Evolutionary conservation across 2,329 filamentous ascomycete species (phyloP).

Genomic region (Blastomyces percursus): DNA sequence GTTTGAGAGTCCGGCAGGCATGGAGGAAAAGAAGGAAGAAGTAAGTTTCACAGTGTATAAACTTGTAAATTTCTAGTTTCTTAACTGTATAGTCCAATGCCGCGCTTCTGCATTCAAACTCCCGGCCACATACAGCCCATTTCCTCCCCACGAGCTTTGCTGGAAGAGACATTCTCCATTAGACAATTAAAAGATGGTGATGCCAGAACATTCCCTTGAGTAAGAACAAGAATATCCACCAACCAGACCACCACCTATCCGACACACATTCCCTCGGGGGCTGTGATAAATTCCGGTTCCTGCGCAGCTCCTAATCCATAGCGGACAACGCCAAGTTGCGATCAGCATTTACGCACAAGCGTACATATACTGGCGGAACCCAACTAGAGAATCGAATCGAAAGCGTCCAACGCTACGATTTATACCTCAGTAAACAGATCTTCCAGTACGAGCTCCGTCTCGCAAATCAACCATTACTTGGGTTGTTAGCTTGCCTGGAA

Average conservation of each 20-base stretch:
- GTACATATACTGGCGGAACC: neutral
- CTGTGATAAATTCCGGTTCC: neutral
- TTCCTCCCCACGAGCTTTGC: neutral
- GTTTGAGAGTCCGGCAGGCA: neutral
- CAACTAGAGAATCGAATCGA: neutral
- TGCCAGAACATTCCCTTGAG: neutral
- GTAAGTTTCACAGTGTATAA: neutral
- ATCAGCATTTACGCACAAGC: neutral
- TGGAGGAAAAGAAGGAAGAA: neutral
- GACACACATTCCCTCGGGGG: neutral
- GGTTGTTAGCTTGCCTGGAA: slow-evolving; percentile 21
- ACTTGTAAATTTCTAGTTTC: neutral
- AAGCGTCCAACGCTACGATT: neutral
- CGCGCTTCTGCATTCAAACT: neutral
- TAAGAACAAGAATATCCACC: neutral
- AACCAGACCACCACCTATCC: neutral
- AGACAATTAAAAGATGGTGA: neutral
- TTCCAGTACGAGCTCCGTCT: neutral
- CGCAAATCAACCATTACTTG: neutral
- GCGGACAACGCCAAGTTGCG: neutral
- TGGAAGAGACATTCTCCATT: too few relatives aligned
- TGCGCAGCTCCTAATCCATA: neutral
- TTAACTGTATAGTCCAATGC: neutral
- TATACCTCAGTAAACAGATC: neutral
- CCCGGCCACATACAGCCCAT: neutral